A percentile compares a stretch with the other conserved stretches of the same genome.
Conservation (phyloP, 1,284 basidiomycete species). For the Bjerkandera adusta region DNA sequence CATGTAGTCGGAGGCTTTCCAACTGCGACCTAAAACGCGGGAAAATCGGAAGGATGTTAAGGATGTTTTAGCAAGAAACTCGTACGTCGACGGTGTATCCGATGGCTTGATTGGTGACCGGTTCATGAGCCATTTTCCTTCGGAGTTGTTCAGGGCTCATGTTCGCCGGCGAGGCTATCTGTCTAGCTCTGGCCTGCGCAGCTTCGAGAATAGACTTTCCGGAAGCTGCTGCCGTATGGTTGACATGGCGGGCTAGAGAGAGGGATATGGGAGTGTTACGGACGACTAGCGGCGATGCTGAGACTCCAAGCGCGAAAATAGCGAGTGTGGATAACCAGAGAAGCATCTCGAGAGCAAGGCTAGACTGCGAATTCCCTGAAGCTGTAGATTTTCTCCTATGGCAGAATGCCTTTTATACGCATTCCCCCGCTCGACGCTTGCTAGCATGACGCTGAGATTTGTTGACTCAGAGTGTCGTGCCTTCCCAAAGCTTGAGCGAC, state of each 20-base stretch:
- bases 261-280: slow-evolving; percentile 23
- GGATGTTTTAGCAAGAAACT: neutral
- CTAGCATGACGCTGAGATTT: too few relatives aligned
- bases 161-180: too few relatives aligned
- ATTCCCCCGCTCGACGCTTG: too few relatives aligned
- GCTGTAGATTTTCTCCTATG: too few relatives aligned
- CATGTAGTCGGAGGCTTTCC: slow-evolving; percentile 26
- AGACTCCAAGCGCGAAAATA: too few relatives aligned
- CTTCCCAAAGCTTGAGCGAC: too few relatives aligned
- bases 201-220: slow-evolving; percentile 19
- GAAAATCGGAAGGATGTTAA: neutral
- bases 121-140: slow-evolving; percentile 15
- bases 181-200: slow-evolving; percentile 27
- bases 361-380: too few relatives aligned
- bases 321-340: too few relatives aligned
- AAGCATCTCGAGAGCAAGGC: too few relatives aligned
- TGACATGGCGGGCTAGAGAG: slow-evolving; percentile 24
- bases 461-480: too few relatives aligned
- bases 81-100: slow-evolving; percentile 22
- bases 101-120: slow-evolving; percentile 24
- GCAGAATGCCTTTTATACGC: too few relatives aligned
- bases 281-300: slow-evolving; percentile 19
- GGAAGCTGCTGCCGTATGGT: slow-evolving; percentile 20
- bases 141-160: neutral
- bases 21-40: slow-evolving; percentile 20